Evolutionary conservation across 768 basidiomycete genomes (phyloP).

Genomic region (Lentinula edodes): DNA sequence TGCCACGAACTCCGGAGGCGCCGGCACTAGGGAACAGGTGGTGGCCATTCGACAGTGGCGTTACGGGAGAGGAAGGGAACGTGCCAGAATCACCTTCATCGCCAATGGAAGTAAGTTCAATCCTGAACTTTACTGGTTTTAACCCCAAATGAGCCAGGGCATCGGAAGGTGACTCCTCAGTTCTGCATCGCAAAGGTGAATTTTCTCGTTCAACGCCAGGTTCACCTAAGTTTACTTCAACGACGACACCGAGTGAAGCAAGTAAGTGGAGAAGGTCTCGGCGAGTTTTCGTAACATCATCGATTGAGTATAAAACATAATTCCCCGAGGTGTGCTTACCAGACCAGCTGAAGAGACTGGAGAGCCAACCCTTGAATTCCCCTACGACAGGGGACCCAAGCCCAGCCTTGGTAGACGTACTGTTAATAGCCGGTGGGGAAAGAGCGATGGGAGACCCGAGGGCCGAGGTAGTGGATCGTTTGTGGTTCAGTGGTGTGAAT

Average conservation of each 20-base stretch:
- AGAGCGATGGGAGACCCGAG: conserved; percentile 45
- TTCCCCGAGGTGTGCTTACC: conserved; percentile 45
- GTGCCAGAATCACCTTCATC: conserved; percentile 10
- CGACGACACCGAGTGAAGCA: conserved; percentile 55
- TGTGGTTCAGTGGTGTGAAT: conserved; percentile 39
- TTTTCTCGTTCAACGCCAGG: conserved; percentile 10
- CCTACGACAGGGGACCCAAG: conserved; percentile 67
- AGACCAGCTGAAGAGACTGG: conserved; percentile 86
- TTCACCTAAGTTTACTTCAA: conserved; percentile 28
- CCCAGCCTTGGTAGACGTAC: conserved; percentile 25
- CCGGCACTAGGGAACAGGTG: conserved; percentile 8
- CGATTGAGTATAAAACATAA: conserved; percentile 46
- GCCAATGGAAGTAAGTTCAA: conserved; percentile 53
- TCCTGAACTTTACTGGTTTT: conserved; percentile 66
- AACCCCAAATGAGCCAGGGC: conserved; percentile 32
- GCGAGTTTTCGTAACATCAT: conserved; percentile 56
- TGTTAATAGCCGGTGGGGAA: conserved; percentile 30
- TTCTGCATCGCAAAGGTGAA: conserved; percentile 34
- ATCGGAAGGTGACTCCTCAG: conserved; percentile 44
- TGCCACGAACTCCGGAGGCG: conserved; percentile 16
- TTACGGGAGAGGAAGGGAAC: neutral
- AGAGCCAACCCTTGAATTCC: conserved; percentile 92
- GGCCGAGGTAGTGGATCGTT: conserved; percentile 37
- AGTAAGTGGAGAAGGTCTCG: conserved; percentile 59
- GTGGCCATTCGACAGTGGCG: conserved; percentile 15